Conservation (phyloP, 2,329 filamentous ascomycete genomes). For the Trichoderma sp. region DNA sequence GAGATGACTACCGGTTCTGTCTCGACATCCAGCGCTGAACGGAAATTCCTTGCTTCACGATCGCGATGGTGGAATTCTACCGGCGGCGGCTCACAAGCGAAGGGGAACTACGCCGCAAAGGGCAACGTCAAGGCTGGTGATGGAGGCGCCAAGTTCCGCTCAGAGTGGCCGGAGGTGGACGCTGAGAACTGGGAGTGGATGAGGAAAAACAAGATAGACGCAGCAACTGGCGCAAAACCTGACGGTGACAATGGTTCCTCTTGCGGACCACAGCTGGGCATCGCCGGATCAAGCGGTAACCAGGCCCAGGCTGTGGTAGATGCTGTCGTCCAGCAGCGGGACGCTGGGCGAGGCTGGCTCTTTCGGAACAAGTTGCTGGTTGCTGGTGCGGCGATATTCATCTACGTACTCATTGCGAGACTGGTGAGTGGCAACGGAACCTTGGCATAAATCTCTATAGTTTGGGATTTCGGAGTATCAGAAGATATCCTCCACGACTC, state of each 20-base stretch:
- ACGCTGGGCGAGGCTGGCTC: constrained; percentile 83
- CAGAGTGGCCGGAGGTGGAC: constrained; percentile 89
- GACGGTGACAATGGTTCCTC: constrained; percentile 55
- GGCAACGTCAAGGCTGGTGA: constrained; percentile 91
- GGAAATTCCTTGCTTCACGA: constrained; percentile 74
- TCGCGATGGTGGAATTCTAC: constrained; percentile 97
- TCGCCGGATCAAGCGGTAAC: constrained; percentile 62
- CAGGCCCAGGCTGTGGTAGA: constrained; percentile 75
- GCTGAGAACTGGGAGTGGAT: constrained; percentile 93
- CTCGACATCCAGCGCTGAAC: constrained; percentile 74
- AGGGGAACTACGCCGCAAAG: constrained; percentile 58
- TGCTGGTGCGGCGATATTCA: constrained; percentile 69
- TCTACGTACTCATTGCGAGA: constrained; percentile 82
- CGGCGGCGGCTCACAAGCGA: constrained; percentile 74
- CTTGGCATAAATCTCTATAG: constrained; percentile 30
- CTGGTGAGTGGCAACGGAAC: constrained; percentile 60
- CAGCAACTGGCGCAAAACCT: constrained; percentile 67
- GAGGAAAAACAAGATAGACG: constrained; percentile 78
- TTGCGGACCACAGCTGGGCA: constrained; percentile 60
- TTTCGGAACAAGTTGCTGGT: constrained; percentile 78
- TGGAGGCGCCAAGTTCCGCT: constrained; percentile 84
- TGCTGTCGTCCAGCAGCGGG: constrained; percentile 72
- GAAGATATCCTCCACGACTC: background rate
- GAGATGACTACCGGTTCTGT: constrained; percentile 97
- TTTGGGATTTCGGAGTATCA: background rate